phyloP scores from a whole-genome alignment of 306 rosid species.

The Arachis stenosperma region DNA sequence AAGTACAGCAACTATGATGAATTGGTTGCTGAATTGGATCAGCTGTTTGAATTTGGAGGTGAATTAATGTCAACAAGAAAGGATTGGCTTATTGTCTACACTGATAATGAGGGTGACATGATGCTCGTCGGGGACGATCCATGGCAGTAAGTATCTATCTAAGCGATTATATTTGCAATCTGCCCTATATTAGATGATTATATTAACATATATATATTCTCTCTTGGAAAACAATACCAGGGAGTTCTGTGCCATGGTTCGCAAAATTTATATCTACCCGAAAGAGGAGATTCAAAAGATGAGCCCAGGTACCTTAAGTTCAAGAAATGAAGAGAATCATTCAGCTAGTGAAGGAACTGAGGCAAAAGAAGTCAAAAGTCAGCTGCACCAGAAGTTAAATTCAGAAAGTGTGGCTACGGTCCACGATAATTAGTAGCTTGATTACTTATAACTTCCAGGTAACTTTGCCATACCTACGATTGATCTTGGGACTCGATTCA shows the following conservation, averaged over 20 bases:
- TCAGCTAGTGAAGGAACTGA: conserved; percentile 54
- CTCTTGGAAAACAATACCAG: conserved; percentile 36
- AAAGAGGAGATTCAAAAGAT: conserved; percentile 91
- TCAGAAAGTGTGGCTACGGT: conserved; percentile 21
- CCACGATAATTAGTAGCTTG: conserved; percentile 45
- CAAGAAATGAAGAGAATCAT: conserved; percentile 59
- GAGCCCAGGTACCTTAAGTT: conserved; percentile 68
- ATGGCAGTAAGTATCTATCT: conserved; percentile 73
- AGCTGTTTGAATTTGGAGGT: conserved; percentile 77
- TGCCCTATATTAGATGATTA: neutral
- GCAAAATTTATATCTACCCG: conserved; percentile 83
- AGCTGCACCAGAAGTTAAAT: conserved; percentile 37
- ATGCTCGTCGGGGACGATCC: conserved; percentile 99
- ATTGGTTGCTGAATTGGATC: conserved; percentile 75
- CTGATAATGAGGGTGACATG: conserved; percentile 90
- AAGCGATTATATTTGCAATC: neutral
- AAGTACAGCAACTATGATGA: conserved; percentile 72
- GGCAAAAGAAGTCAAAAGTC: conserved; percentile 53
- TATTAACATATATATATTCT: neutral
- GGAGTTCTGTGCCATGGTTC: conserved; percentile 91
- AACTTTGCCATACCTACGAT: conserved; percentile 12
- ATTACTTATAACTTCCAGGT: conserved; percentile 41
- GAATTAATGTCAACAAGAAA: conserved; percentile 61
- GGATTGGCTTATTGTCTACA: conserved; percentile 81
- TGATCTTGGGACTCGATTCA: neutral